Evolutionary conservation across 805 yeast species (phyloP), one percentile per base, ranked within the genome.

Genomic region (Naumovozyma baii): DNA sequence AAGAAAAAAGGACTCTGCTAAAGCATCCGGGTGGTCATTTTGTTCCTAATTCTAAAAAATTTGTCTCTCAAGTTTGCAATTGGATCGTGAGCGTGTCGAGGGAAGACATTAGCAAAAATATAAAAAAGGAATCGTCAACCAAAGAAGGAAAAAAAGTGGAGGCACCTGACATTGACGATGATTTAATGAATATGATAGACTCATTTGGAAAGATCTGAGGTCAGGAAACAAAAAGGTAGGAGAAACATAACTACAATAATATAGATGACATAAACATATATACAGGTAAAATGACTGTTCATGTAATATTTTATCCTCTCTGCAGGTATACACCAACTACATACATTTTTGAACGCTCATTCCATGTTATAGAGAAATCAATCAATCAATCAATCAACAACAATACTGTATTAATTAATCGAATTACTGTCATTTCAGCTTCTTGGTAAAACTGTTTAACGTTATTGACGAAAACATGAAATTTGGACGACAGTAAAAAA

Each of bases 1-100:
- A 62, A 15, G 54, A 51, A 3, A 59, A 60, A 15, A 62, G 83
- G 16, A 68, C 66, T 0, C 34, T 70, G 34, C 49, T 87, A 41
- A 80, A 73, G 45, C 98, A 90, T 55, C 94, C 96, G 3, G 97
- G 97, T 38, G 96, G 96, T 1, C 98, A 90, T 57, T 90, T 80
- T 55, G 94, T 90, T 30, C 98, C 98, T n/a, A 85, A 83, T 54
- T 74, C 85, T 3, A 83, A 81, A 41, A 54, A 44, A 14, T 64
- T 61, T 40, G 63, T 62, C 1, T 36, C 48, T 5, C 61, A 62
- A 36, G 56, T 65, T 7, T 35, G 60, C 14, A 46, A 48, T 26
- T 67, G 71, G 71, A 51, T 66, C 17, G 35, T 33, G 2, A 13
- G 33, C 20, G 28, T n/a, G 13, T 18, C 25, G 12, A n/a, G 36